Percentiles rank a stretch among this genome's conserved stretches.
Conservation (phyloP, 2,329 filamentous ascomycete genomes). For the Fusarium nygamai region DNA sequence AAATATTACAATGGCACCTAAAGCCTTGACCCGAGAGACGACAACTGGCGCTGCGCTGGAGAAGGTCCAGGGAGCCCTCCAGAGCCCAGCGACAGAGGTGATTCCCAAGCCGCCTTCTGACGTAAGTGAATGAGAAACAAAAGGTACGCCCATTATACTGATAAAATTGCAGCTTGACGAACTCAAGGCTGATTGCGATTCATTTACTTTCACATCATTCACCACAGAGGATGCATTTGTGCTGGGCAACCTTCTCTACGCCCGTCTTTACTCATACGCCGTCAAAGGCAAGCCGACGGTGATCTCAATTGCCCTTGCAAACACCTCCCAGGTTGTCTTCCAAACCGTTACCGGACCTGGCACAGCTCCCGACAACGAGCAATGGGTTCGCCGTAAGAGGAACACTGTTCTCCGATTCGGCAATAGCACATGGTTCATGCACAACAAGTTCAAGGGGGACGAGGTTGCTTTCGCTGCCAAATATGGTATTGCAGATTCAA, state of each 20-base stretch:
- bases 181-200: slow-evolving; percentile 52
- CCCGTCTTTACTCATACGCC: slow-evolving; percentile 65
- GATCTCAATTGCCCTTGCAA: slow-evolving; percentile 72
- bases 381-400: slow-evolving; percentile 76
- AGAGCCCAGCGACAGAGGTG: slow-evolving; percentile 11
- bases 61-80: slow-evolving; percentile 36
- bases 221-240: slow-evolving; percentile 72
- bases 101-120: slow-evolving; percentile 36
- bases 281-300: slow-evolving; percentile 56
- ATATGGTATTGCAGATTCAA: slow-evolving; percentile 68
- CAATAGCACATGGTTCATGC: slow-evolving; percentile 75
- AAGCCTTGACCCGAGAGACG: slow-evolving; percentile 26
- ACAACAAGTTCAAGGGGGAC: slow-evolving; percentile 72
- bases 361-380: slow-evolving; percentile 75
- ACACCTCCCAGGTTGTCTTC: slow-evolving; percentile 71
- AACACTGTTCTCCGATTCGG: slow-evolving; percentile 78
- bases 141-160: background rate
- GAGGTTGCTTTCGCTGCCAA: slow-evolving; percentile 72
- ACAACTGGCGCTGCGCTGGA: slow-evolving; percentile 22
- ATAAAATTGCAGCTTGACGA: slow-evolving; percentile 38
- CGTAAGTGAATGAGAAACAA: slow-evolving; percentile 9
- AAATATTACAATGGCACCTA: slow-evolving; percentile 21
- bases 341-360: slow-evolving; percentile 74
- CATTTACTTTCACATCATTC: slow-evolving; percentile 62
- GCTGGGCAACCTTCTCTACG: slow-evolving; percentile 71